Base-by-base conservation (phyloP, 2,329 filamentous ascomycete species). In the Ophiocordyceps camponoti-rufipedis region DNA sequence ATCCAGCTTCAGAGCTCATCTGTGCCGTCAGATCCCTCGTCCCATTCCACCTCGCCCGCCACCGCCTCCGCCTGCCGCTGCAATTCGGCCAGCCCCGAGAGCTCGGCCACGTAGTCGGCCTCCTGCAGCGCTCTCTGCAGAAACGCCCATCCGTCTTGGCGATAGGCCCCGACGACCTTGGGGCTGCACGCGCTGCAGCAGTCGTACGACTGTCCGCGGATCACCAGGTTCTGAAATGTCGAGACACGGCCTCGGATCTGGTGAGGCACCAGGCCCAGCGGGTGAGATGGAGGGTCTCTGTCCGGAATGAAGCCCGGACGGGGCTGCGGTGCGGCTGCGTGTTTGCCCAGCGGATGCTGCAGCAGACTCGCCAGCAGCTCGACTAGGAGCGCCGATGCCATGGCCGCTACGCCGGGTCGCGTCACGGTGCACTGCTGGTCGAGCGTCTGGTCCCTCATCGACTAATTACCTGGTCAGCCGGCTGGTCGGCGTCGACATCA, bases 361-460 rank as follows among this genome's bases (percentile, higher is more conserved):
- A 95, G 68, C 33, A 95, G 66, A 48, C 85, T 93, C 10, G 88
- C 80, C 28, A 98, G 72, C 5, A 96, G 71, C 61, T 98, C 91
- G 43, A 96, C 89, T 6, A 95, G 72, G 32, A 94, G 71, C 2
- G 86, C 85, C 2, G 91, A 95, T 8, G 91, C 91, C 47, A 95
- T 91, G 10, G 87, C 82, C 13, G 91, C 89, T 33, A 94, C 79
- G 14, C 91, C 91, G 0, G 91, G 91, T 10, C 91, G 78, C 3
- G 91, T 98, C 18, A 98, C 91, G 0, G 91, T 98, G 62, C 91
- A 98, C 64, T 96, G 91, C 60, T 98, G 91, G 59, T 98, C 91
- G 11, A 98, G 78, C 0, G 91, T 96, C 54, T 88, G 85, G 56
- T 94, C 87, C 62, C 89, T 94, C 57, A 94, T 75, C 2, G 87